Evolutionary conservation across 2,329 filamentous ascomycete species (phyloP), one percentile per base, ranked within the genome.

Genomic region (Ophiostoma ulmi): DNA sequence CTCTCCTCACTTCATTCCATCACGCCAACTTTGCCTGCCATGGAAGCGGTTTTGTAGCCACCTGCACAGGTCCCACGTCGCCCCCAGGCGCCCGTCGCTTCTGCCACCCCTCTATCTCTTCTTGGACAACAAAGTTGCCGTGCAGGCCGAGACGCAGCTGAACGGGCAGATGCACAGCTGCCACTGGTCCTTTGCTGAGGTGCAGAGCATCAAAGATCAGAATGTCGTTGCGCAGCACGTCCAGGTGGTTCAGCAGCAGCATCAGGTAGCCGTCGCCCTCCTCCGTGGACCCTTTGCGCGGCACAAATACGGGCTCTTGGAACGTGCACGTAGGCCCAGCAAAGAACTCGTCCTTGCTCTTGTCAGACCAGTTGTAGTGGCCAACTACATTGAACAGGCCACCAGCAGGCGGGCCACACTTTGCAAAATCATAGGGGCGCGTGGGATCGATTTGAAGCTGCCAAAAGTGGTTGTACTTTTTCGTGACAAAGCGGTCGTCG

Each of bases 221-320:
- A 7, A 82, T 78, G 69, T 82, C 81, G 73, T 82, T 83, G 67
- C 81, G 76, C 41, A 82, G 74, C 67, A 80, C 77, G 73, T 84
- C 83, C 4, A 84, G 78, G 69, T 81, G 79, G 73, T 83, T 83
- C 58, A 82, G 76, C 68, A 83, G 78, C 26, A 82, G 82, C 44
- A 85, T 80, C 73, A 80, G 78, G 73, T 84, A 86, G 0, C 84
- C 84, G 69, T 86, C 83, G 0, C 83, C 84, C 73, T 86, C 84
- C 1, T 70, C 76, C 0, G 77, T 79, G 26, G 78, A 78, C 1
- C 79, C 77, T 0, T 76, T 75, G 41, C 78, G 77, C 0, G 85
- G 84, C 14, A 86, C 81, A 71, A 87, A 87, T 0, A 83, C 81
- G 0, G 85, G 84, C 72, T 87, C 85, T 75, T 86, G 84, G 72